Evolutionary conservation across 2,329 filamentous ascomycete genomes (phyloP), one percentile per base, ranked within the genome.

Genomic region (Lachnellula hyalina): DNA sequence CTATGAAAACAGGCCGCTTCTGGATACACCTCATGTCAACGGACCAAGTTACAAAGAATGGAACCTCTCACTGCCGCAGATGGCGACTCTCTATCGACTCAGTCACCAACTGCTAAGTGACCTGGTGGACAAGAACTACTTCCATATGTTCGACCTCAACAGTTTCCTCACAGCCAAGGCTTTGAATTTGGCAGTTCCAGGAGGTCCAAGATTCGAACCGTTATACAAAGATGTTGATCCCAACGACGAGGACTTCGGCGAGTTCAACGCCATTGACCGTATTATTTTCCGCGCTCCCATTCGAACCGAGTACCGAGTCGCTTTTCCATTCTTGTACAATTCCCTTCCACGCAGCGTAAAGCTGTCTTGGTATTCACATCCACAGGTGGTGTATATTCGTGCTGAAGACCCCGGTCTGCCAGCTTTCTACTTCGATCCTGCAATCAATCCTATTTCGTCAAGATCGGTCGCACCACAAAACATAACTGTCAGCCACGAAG

Each of bases 231-330:
- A 99, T 66, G 92, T 99, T 58, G 92, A 99, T 71, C 94, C 94
- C 2, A 99, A 99, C 65, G 93, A 97, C 64, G 94, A 99, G 72
- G 94, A 99, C 69, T 99, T 99, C 73, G 94, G 94, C 73, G 94
- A 99, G 73, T 99, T 99, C 79, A 99, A 99, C 68, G 94, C 94
- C 35, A 99, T 99, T 65, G 94, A 99, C 68, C 90, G 95, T 64
- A 99, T 99, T 73, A 99, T 99, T 63, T 99, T 99, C 80, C 88
- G 94, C 61, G 87, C 89, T 47, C 92, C 93, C 0, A 95, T 97
- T 61, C 85, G 93, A 63, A 99, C 93, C 8, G 94, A 99, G 73
- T 96, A 95, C 67, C 85, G 93, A 46, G 94, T 99, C 44, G 91
- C 91, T 0, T 97, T 90, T 70, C 94, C 94, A 0, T 96, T 87